phyloP scores from a whole-genome alignment of 2,329 filamentous ascomycete genomes.

The Phialocephala subalpina region DNA sequence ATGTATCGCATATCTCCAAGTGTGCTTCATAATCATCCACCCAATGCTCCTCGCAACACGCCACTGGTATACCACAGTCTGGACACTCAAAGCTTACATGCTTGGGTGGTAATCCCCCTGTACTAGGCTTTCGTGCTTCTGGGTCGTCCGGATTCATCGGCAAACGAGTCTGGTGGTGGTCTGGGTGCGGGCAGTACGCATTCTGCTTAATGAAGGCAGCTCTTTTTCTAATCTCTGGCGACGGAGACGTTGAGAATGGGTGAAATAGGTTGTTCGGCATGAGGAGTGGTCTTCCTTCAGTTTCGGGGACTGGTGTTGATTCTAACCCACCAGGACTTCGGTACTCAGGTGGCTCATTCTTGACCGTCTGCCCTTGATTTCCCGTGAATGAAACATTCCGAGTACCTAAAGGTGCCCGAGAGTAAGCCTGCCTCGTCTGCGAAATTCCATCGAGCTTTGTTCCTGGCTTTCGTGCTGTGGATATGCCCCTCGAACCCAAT shows the following conservation, averaged over 20 bases:
- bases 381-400: conserved; percentile 34
- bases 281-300: conserved; percentile 39
- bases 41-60: conserved; percentile 95
- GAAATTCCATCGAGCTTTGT: conserved; percentile 25
- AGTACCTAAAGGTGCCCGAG: conserved; percentile 29
- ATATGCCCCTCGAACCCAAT: conserved; percentile 35
- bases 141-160: conserved; percentile 70
- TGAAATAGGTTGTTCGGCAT: conserved; percentile 87
- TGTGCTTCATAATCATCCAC: conserved; percentile 95
- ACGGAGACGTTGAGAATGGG: conserved; percentile 86
- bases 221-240: conserved; percentile 84
- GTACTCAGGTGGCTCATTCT: conserved; percentile 37
- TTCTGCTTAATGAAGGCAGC: conserved; percentile 93
- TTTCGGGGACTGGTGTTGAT: conserved; percentile 33
- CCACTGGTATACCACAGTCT: conserved; percentile 92
- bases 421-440: conserved; percentile 20
- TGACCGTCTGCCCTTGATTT: conserved; percentile 35
- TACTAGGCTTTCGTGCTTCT: conserved; percentile 64
- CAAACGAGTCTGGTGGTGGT: conserved; percentile 79
- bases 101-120: conserved; percentile 69
- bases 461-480: conserved; percentile 31
- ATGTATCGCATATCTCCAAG: conserved; percentile 88
- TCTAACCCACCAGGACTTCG: conserved; percentile 34
- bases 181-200: conserved; percentile 91
- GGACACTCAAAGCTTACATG: conserved; percentile 95